Percentiles rank a stretch among this genome's conserved stretches.
phyloP scores from a whole-genome alignment of 2,329 filamentous ascomycete species.

The Rutstroemia sp. region DNA sequence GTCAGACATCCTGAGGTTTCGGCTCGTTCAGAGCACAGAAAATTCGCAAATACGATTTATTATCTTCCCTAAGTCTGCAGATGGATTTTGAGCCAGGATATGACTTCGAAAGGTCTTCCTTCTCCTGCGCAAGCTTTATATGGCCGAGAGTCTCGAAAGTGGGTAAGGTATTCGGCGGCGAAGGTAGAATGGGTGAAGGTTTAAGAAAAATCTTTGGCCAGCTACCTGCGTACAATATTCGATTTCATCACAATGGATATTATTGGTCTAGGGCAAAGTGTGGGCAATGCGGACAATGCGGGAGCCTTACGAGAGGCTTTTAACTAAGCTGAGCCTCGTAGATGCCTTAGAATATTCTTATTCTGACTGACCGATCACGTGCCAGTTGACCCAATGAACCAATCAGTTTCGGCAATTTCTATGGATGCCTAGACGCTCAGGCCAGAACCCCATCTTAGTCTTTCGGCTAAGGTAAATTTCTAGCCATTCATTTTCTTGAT shows the following conservation, averaged over 20 bases:
- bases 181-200: not conserved
- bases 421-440: not conserved
- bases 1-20: constrained; percentile 61
- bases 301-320: too few species aligned
- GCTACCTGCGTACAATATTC: not conserved
- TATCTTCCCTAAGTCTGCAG: not conserved
- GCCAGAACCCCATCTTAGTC: not conserved
- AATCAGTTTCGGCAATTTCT: not conserved
- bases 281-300: too few species aligned
- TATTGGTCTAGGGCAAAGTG: not conserved
- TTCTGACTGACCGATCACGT: not conserved
- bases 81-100: not conserved
- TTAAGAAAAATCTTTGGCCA: not conserved
- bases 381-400: not conserved
- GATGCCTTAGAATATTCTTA: not conserved
- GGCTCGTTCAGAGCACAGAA: constrained; percentile 2
- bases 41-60: not conserved
- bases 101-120: not conserved
- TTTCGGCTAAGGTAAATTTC: not conserved
- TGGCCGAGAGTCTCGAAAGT: not conserved
- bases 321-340: too few species aligned
- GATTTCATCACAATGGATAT: not conserved
- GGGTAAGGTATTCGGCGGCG: not conserved
- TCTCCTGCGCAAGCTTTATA: not conserved
- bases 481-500: not conserved